Conservation (phyloP, 129 eudicot genomes). For the Rutidosis leptorrhynchoides region DNA sequence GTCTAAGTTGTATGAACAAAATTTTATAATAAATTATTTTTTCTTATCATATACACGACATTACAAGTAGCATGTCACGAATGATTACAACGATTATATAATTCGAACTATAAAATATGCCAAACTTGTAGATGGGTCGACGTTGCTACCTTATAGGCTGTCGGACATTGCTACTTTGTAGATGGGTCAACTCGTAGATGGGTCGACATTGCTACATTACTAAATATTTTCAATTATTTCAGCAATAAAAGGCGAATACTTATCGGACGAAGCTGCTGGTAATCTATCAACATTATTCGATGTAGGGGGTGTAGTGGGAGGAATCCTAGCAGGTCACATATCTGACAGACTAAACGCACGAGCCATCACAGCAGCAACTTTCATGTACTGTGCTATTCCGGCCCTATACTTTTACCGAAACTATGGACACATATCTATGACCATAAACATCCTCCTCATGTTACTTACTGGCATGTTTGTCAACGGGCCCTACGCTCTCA, state of each 20-base stretch:
- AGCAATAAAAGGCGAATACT: slow-evolving; percentile 19
- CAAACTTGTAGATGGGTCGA: background rate
- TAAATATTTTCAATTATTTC: slow-evolving; percentile 5
- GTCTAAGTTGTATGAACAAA: background rate
- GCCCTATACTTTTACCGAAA: slow-evolving; percentile 78
- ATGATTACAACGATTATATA: background rate
- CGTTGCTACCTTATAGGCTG: background rate
- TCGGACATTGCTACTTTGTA: no score
- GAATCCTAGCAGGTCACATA: slow-evolving; percentile 87
- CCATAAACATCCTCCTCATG: slow-evolving; percentile 65
- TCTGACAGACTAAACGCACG: slow-evolving; percentile 81
- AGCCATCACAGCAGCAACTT: slow-evolving; percentile 94
- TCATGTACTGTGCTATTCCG: slow-evolving; percentile 91
- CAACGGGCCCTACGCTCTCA: slow-evolving; percentile 94
- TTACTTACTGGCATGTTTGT: slow-evolving; percentile 77
- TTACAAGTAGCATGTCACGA: no score
- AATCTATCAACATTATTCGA: slow-evolving; percentile 38
- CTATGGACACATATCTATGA: slow-evolving; percentile 69
- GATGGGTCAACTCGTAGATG: background rate
- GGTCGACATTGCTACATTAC: background rate
- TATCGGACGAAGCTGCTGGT: slow-evolving; percentile 76
- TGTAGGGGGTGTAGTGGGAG: slow-evolving; percentile 94
- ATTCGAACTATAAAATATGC: no score
- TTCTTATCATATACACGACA: no score
- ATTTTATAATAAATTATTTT: no score